Evolutionary conservation across 2,329 filamentous ascomycete species (phyloP).

Genomic region (Metarhizium robertsii): DNA sequence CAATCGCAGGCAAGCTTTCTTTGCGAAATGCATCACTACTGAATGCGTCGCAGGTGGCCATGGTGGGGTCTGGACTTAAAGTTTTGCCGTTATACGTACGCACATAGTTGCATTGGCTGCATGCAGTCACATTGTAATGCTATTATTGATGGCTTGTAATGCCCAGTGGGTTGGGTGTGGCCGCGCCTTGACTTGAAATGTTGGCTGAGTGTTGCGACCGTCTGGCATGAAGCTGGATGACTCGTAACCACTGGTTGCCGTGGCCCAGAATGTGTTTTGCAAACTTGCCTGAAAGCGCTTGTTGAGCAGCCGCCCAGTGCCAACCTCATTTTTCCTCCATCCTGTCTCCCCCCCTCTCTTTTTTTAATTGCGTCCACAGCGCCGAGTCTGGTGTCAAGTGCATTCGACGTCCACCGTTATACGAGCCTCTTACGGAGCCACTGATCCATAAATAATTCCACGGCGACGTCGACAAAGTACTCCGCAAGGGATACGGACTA

Average conservation of each 20-base stretch:
- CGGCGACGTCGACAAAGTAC: not conserved
- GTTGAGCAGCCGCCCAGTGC: not conserved
- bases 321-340: no score
- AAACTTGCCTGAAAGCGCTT: not conserved
- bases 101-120: no score
- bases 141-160: not conserved
- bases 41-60: no score
- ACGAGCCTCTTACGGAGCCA: not conserved
- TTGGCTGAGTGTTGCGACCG: not conserved
- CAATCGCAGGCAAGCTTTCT: no score
- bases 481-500: not conserved
- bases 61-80: no score
- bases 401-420: not conserved
- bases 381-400: not conserved
- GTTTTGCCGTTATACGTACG: no score
- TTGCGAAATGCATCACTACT: no score
- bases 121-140: no score
- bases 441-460: not conserved
- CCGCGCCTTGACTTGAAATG: not conserved
- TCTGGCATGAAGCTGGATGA: not conserved
- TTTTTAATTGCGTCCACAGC: not conserved
- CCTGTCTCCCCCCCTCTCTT: not conserved
- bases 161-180: not conserved
- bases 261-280: not conserved
- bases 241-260: not conserved